Percentiles rank a stretch among this genome's conserved stretches.
phyloP scores from a whole-genome alignment of 1,284 basidiomycete genomes.

The Apiotrichum montevideense region DNA sequence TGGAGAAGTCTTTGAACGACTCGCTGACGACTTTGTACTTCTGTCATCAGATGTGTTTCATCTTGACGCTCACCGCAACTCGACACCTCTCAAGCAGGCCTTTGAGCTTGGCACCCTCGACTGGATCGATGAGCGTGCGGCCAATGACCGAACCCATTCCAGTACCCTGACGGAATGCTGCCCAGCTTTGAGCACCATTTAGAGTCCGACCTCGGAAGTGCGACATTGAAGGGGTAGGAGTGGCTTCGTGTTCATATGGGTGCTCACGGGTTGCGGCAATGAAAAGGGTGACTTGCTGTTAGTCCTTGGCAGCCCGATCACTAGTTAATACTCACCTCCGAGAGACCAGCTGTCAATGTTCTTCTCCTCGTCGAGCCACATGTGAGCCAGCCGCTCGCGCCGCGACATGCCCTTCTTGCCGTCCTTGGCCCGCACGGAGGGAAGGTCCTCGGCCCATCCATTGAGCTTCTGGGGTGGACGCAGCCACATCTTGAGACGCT shows the following conservation, averaged over 20 bases:
- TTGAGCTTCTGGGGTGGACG: not conserved
- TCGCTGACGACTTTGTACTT: not conserved
- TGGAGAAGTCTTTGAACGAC: not conserved
- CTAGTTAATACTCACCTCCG: conserved; percentile 19
- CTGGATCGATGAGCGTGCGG: not conserved
- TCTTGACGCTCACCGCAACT: not conserved
- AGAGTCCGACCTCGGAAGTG: not conserved
- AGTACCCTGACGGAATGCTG: not conserved
- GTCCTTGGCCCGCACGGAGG: not conserved
- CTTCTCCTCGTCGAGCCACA: conserved; percentile 20
- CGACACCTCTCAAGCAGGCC: not conserved
- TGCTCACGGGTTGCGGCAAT: not conserved
- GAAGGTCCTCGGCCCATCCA: conserved; percentile 6
- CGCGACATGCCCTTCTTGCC: conserved; percentile 1
- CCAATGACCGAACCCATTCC: not conserved
- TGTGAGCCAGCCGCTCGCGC: conserved; percentile 10
- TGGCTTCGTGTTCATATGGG: conserved; percentile 8
- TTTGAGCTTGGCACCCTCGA: not conserved
- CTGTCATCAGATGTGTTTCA: not conserved
- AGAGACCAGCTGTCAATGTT: conserved; percentile 22
- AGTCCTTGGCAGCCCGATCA: not conserved
- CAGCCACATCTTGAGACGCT: conserved; percentile 16
- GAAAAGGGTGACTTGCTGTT: conserved; percentile 11
- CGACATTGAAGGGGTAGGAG: not conserved
- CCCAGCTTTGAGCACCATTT: not conserved